Percentiles rank a stretch among this genome's conserved stretches.
These are phyloP conservation scores for Fusarium incarnatum DNA, from an alignment of 2,329 filamentous ascomycete species.

Conservation along the genomic window DNA sequence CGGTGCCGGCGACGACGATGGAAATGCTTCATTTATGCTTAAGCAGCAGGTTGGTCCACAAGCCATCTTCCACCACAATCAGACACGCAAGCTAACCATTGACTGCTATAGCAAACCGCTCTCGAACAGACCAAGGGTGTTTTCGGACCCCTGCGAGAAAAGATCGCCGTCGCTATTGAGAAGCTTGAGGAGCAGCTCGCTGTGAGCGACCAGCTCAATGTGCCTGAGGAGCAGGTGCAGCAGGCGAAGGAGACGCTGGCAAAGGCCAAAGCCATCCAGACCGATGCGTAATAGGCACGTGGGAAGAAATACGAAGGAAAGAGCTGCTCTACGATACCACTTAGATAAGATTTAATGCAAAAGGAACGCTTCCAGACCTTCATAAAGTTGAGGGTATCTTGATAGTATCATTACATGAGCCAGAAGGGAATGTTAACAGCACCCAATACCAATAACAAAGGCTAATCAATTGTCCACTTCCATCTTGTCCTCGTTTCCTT, in stretches of 20 bases:
- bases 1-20: constrained; percentile 65
- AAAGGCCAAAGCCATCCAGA: constrained; percentile 57
- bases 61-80: background rate
- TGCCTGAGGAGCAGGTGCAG: constrained; percentile 61
- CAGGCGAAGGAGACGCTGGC: constrained; percentile 66
- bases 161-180: constrained; percentile 77
- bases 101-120: constrained; percentile 72
- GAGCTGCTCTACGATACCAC: constrained; percentile 36
- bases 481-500: constrained; percentile 69
- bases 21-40: constrained; percentile 80
- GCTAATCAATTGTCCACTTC: constrained; percentile 63
- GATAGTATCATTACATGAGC: constrained; percentile 26
- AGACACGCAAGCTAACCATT: constrained; percentile 8
- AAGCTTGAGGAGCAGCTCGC: constrained; percentile 84
- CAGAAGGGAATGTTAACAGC: background rate
- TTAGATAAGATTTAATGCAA: constrained; percentile 12
- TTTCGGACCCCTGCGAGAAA: constrained; percentile 76
- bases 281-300: constrained; percentile 10
- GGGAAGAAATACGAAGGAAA: background rate
- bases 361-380: constrained; percentile 25
- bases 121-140: constrained; percentile 90
- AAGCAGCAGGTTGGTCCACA: constrained; percentile 81
- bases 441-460: background rate
- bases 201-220: constrained; percentile 62
- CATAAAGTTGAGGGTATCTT: constrained; percentile 46